Evolutionary conservation across 2,329 filamentous ascomycete genomes (phyloP).

Genomic region (Rutstroemia sydowiana): DNA sequence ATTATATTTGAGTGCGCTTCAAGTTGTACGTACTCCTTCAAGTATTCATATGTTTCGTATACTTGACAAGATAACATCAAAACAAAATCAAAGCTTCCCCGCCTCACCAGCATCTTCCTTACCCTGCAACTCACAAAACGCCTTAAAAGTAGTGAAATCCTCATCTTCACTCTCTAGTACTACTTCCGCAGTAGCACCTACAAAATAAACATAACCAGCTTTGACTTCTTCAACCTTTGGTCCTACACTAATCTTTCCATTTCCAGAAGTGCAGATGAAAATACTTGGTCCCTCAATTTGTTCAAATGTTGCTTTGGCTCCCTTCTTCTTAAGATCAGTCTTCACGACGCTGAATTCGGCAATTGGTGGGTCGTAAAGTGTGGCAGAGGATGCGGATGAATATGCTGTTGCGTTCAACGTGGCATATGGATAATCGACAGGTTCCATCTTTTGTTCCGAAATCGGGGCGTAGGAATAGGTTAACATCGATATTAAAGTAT

Average conservation of each 20-base stretch:
- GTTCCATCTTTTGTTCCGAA: slow-evolving; percentile 86
- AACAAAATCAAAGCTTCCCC: slow-evolving; percentile 24
- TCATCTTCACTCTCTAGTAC: slow-evolving; percentile 68
- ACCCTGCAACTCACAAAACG: slow-evolving; percentile 76
- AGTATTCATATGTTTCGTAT: too few relatives aligned
- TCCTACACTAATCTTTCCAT: slow-evolving; percentile 78
- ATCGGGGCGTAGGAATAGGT: slow-evolving; percentile 96
- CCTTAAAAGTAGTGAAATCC: slow-evolving; percentile 82
- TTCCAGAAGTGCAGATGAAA: slow-evolving; percentile 79
- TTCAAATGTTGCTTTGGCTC: slow-evolving; percentile 83
- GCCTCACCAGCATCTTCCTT: slow-evolving; percentile 23
- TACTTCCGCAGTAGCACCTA: slow-evolving; percentile 80
- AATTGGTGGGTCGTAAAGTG: slow-evolving; percentile 90
- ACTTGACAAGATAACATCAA: too few relatives aligned
- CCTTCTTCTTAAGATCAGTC: slow-evolving; percentile 61
- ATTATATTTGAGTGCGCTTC: too few relatives aligned
- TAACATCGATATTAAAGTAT: slow-evolving; percentile 80
- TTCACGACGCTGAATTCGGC: slow-evolving; percentile 91
- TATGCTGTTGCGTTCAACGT: slow-evolving; percentile 78
- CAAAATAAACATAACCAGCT: slow-evolving; percentile 71
- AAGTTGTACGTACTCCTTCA: too few relatives aligned
- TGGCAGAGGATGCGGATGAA: slow-evolving; percentile 62
- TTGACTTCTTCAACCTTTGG: slow-evolving; percentile 68
- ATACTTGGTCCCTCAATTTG: slow-evolving; percentile 83
- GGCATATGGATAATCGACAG: slow-evolving; percentile 77